Evolutionary conservation across 352 stramenopile species (phyloP).

Genomic region (Globisporangium barbulae): DNA sequence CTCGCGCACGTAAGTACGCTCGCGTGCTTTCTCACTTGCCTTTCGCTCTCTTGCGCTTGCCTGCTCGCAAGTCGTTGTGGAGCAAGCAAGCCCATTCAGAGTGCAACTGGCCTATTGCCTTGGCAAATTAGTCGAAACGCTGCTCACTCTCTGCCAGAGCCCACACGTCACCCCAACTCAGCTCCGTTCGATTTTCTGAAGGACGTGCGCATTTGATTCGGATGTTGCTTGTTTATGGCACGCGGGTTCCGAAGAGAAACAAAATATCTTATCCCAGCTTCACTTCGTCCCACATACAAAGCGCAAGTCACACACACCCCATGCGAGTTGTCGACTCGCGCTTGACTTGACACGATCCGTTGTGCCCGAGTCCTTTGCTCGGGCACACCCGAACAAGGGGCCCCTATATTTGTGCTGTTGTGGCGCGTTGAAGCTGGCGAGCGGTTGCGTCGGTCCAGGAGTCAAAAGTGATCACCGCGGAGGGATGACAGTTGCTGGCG

Average conservation of each 20-base stretch:
- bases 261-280: background rate
- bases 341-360: background rate
- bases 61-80: background rate
- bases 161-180: background rate
- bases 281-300: background rate
- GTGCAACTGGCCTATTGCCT: background rate
- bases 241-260: background rate
- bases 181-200: background rate
- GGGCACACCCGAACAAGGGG: background rate
- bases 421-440: background rate
- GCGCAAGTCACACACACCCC: background rate
- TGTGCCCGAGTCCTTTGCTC: background rate
- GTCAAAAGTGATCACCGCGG: slow-evolving; percentile 2
- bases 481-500: background rate
- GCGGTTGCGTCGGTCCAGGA: background rate
- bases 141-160: background rate
- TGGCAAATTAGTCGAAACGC: background rate
- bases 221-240: background rate
- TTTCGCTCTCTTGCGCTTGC: background rate
- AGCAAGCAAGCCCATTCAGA: background rate
- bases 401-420: no score
- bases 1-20: background rate
- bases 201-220: background rate
- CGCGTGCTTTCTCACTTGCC: background rate
- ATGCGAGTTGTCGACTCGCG: background rate